Evolutionary conservation across 768 basidiomycete genomes (phyloP).

Genomic region (Sarcodon sp.): DNA sequence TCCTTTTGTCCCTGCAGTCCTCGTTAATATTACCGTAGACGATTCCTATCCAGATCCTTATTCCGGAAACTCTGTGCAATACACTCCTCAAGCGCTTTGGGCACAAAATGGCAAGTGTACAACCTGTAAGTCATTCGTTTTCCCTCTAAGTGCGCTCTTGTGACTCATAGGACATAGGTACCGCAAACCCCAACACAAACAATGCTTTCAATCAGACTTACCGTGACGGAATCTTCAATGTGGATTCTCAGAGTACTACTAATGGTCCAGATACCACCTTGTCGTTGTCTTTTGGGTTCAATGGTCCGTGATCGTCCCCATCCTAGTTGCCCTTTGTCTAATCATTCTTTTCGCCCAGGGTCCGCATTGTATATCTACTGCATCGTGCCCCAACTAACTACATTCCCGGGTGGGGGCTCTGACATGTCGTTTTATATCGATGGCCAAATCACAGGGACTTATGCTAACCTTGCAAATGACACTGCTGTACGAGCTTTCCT

Average conservation of each 20-base stretch:
- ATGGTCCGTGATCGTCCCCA: constrained; percentile 15
- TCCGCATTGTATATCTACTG: constrained; percentile 32
- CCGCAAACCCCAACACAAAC: constrained; percentile 11
- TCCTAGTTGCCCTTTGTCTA: not conserved
- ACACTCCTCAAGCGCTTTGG: constrained; percentile 4
- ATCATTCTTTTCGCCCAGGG: constrained; percentile 14
- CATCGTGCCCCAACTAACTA: constrained; percentile 16
- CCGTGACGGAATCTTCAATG: constrained; percentile 17
- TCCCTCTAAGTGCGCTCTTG: constrained; percentile 21
- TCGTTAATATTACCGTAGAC: constrained; percentile 29
- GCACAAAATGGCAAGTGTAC: constrained; percentile 16
- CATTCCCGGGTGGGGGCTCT: constrained; percentile 13
- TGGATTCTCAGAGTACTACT: constrained; percentile 5
- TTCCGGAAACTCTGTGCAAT: too few relatives aligned
- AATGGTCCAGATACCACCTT: constrained; percentile 8
- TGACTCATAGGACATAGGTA: constrained; percentile 15
- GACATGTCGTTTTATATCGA: constrained; percentile 28
- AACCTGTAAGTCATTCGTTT: constrained; percentile 19
- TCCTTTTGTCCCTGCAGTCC: constrained; percentile 7
- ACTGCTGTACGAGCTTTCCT: constrained; percentile 3
- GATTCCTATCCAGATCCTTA: constrained; percentile 12
- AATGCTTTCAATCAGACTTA: constrained; percentile 17
- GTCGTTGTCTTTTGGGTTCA: constrained; percentile 20
- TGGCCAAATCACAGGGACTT: constrained; percentile 16
- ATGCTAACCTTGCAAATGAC: constrained; percentile 1